Conservation (phyloP, 208 protist genomes). For the Leishmania amazonensis region DNA sequence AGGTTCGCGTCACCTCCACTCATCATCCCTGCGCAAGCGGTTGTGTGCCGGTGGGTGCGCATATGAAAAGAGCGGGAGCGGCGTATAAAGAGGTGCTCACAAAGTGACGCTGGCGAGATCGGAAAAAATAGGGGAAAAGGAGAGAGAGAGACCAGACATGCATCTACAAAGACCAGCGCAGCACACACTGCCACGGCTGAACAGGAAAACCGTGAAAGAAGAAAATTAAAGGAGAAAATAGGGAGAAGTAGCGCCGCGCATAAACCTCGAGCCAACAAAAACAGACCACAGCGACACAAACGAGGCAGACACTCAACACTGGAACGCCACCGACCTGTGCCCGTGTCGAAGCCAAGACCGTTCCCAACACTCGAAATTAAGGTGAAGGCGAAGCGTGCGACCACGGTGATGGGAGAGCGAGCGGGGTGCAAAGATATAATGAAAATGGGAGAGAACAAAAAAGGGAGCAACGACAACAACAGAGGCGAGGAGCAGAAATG, state of each 20-base stretch:
- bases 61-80: not conserved
- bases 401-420: not conserved
- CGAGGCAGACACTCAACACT: not conserved
- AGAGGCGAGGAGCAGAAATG: not conserved
- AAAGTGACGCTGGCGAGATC: not conserved
- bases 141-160: not conserved
- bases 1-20: not conserved
- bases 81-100: not conserved
- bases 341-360: not conserved
- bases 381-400: not conserved
- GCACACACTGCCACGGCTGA: not conserved
- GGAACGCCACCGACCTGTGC: not conserved
- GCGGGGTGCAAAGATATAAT: not conserved
- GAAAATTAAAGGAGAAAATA: not conserved
- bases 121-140: not conserved
- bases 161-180: not conserved
- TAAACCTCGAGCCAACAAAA: too few species aligned
- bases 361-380: not conserved
- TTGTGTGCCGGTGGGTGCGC: not conserved
- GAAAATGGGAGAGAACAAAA: not conserved
- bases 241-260: not conserved
- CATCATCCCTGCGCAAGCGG: not conserved
- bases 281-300: not conserved
- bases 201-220: not conserved
- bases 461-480: not conserved